Base-by-base conservation (phyloP, 208 protist genomes). In the Trypanosoma scelopori region DNA sequence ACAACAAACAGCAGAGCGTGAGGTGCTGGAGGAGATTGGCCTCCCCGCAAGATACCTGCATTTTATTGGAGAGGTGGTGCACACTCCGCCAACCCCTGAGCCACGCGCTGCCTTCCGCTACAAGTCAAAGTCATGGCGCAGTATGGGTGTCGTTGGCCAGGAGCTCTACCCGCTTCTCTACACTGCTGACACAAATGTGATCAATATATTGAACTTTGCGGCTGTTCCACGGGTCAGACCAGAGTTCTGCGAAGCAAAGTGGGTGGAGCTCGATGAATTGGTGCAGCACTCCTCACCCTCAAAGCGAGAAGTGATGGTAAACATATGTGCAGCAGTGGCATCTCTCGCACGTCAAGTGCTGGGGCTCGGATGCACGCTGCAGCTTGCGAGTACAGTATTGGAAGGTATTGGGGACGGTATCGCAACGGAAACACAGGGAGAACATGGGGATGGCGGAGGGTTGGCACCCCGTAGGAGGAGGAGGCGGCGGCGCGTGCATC, bases 141-240 rank as follows among this genome's bases (percentile, higher is more conserved):
- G 76, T 18, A 5, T 55, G 5, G 78, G 75, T 12, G 58, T 82
- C 16, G 22, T 4, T 0, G 78, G 82, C 3, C 82, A 88, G 59
- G 75, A 88, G 61, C 65, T 88, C 43, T 88, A 82, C 57, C 82
- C 82, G 5, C 46, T 79, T 2, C 56, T 84, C 1, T 81, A 78
- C 57, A 47, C 66, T 30, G 61, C 60, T 2, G 37, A 78, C 0
- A 57, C 49, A 11, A 43, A 50, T 1, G 35, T 73, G 18, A 30
- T 78, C 30, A 20, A 42, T 13, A 13, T 18, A 18, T 23, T 66
- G 13, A 43, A 65, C 20, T 73, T 73, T 27, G 11, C 16, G 22
- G 35, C 67, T 7, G 41, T 66, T 15, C 67, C 58, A 5, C 27
- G 43, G 0, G 48, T 62, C 15, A 25, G 59, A 23, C 58, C 0